Conservation (phyloP, 169 alveolate species). For the Eimeria zaria region DNA sequence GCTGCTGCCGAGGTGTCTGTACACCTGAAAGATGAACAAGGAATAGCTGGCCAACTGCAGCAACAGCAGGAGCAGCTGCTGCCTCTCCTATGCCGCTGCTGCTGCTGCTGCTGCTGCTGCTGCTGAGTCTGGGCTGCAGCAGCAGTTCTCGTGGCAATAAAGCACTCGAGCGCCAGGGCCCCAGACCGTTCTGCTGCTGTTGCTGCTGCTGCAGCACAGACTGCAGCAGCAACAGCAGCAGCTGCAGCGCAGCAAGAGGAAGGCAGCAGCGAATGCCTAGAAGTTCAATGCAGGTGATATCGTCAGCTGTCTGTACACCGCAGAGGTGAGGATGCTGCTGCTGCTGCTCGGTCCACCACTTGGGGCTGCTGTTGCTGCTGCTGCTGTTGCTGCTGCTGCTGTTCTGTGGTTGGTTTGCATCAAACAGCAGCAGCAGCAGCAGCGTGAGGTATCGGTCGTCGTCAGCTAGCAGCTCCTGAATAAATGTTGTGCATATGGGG, state of each 20-base stretch:
- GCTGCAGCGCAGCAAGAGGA: slow-evolving; percentile 74
- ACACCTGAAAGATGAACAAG: slow-evolving; percentile 54
- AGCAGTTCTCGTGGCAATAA: slow-evolving; percentile 63
- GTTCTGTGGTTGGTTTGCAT: neutral
- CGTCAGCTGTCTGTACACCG: slow-evolving; percentile 70
- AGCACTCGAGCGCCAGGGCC: neutral
- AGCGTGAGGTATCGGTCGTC: slow-evolving; percentile 6
- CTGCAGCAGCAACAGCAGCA: slow-evolving; percentile 79
- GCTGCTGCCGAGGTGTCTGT: slow-evolving; percentile 50
- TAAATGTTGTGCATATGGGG: slow-evolving; percentile 41
- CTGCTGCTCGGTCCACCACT: slow-evolving; percentile 69
- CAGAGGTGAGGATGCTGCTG: slow-evolving; percentile 60
- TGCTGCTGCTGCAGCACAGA: slow-evolving; percentile 76
- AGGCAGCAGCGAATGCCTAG: slow-evolving; percentile 62
- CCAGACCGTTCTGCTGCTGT: slow-evolving; percentile 62
- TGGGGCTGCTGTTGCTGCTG: slow-evolving; percentile 31
- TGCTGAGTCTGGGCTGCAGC: slow-evolving; percentile 8
- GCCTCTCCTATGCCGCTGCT: slow-evolving; percentile 35
- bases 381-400: slow-evolving; percentile 48
- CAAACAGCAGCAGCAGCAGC: slow-evolving; percentile 61
- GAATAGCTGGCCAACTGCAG: slow-evolving; percentile 56
- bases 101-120: slow-evolving; percentile 49
- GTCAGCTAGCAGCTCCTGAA: slow-evolving; percentile 31
- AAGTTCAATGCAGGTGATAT: slow-evolving; percentile 4
- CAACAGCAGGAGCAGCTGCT: slow-evolving; percentile 70